Evolutionary conservation across 2,329 filamentous ascomycete genomes (phyloP), one percentile per base, ranked within the genome.

Genomic region (Monosporascus sp.): DNA sequence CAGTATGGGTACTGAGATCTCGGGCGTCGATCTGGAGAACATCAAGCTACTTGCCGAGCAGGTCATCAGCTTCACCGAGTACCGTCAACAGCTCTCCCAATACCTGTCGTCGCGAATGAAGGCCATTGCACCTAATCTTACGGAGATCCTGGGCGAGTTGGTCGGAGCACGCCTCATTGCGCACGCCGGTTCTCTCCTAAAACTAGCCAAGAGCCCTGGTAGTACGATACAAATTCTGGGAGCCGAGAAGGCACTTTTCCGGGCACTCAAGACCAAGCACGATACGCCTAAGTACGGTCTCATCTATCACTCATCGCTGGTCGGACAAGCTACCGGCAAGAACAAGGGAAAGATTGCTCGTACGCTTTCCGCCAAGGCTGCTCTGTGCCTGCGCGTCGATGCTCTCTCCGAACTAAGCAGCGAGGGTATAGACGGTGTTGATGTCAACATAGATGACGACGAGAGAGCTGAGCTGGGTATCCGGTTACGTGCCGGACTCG

Each of bases 291-390:
- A 97, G 76, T 99, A 97, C 67, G 94, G 94, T 81, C 81, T 96
- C 60, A 90, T 95, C 70, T 95, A 94, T 76, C 89, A 96, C 74
- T 88, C 89, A 48, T 94, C 90, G 27, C 83, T 99, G 46, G 95
- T 99, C 60, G 95, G 94, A 45, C 94, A 99, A 77, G 94, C 94
- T 31, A 96, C 90, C 20, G 94, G 94, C 66, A 93, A 91, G 79
- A 97, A 97, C 80, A 99, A 99, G 86, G 94, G 94, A 65, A 99
- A 99, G 81, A 96, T 99, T 68, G 94, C 94, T 43, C 90, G 94
- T 81, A 91, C 96, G 79, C 82, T 99, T 57, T 89, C 94, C 48
- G 88, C 93, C 63, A 97, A 97, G 80, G 86, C 93, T 47, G 91
- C 94, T 26, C 84, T 99, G 49, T 92, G 92, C 79, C 80, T 97